phyloP scores from a whole-genome alignment of 148 eudicot species.

The Rhododendron williamsianum region DNA sequence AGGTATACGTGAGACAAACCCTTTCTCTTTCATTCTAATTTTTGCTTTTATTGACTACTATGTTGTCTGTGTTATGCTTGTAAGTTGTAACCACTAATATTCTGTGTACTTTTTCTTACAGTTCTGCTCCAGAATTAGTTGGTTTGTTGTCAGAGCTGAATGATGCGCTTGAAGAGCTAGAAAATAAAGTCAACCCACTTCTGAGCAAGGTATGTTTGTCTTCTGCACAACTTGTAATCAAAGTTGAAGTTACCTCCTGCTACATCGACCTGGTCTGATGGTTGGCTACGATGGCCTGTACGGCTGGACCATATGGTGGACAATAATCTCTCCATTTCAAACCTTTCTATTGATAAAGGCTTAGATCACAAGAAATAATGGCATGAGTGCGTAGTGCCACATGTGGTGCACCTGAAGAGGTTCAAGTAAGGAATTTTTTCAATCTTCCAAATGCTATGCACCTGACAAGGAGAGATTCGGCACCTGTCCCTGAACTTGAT shows the following conservation, averaged over 20 bases:
- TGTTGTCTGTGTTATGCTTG: constrained; percentile 2
- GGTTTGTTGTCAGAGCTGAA: constrained; percentile 73
- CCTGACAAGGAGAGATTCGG: neutral
- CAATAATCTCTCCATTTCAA: neutral
- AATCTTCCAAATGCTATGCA: neutral
- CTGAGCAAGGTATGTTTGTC: constrained; percentile 49
- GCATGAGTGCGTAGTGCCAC: neutral
- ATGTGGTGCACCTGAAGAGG: neutral
- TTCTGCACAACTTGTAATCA: neutral
- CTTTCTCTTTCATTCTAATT: neutral
- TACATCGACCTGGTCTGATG: neutral
- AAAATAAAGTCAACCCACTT: constrained; percentile 68
- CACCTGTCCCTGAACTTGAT: neutral
- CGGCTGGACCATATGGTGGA: neutral
- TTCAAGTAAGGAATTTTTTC: neutral
- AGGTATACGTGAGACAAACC: neutral
- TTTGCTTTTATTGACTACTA: neutral
- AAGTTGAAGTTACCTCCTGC: neutral
- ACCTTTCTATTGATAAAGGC: neutral
- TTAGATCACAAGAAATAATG: neutral
- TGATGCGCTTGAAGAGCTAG: constrained; percentile 67
- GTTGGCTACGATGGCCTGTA: neutral
- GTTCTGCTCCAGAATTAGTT: constrained; percentile 91
- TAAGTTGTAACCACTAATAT: neutral
- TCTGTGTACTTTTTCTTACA: constrained; percentile 20